Percentiles rank a stretch among this genome's conserved stretches.
These are phyloP conservation scores for Quercus robur DNA, from an alignment of 306 rosid species.

Conservation along the genomic window DNA sequence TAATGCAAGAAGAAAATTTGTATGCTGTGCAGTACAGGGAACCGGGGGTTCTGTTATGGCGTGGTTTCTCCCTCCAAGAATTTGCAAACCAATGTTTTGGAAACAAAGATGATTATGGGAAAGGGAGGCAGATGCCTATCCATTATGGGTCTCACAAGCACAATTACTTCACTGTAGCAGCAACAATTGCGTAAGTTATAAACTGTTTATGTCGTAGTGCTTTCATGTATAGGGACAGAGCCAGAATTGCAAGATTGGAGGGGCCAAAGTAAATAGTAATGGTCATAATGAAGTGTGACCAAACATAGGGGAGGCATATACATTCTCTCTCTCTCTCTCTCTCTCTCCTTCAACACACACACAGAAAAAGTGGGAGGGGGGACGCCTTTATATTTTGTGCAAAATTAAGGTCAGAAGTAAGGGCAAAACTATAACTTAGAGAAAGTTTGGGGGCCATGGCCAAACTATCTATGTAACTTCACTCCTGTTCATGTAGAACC, in stretches of 20 bases:
- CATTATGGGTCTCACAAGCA: slow-evolving; percentile 85
- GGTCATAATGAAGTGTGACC: not conserved
- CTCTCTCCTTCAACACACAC: no score
- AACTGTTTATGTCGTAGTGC: not conserved
- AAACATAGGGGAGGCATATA: not conserved
- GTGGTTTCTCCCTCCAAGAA: slow-evolving; percentile 83
- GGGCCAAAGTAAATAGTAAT: not conserved
- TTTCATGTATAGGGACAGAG: not conserved
- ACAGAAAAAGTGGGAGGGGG: not conserved
- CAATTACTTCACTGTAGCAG: slow-evolving; percentile 74
- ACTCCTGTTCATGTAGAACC: not conserved
- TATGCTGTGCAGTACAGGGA: slow-evolving; percentile 72
- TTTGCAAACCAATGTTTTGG: slow-evolving; percentile 83
- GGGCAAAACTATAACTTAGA: not conserved
- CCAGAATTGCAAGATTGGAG: not conserved
- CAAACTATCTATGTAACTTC: not conserved
- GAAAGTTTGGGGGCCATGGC: not conserved
- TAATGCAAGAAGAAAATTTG: slow-evolving; percentile 14
- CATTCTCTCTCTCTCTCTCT: no score
- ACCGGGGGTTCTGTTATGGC: slow-evolving; percentile 83
- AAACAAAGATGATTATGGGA: slow-evolving; percentile 75
- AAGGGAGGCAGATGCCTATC: slow-evolving; percentile 90
- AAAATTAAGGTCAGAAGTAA: not conserved
- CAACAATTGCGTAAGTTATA: slow-evolving; percentile 74
- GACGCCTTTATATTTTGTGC: not conserved